Evolutionary conservation across 2,329 filamentous ascomycete species (phyloP), one percentile per base, ranked within the genome.

Genomic region (Colletotrichum simmondsii): DNA sequence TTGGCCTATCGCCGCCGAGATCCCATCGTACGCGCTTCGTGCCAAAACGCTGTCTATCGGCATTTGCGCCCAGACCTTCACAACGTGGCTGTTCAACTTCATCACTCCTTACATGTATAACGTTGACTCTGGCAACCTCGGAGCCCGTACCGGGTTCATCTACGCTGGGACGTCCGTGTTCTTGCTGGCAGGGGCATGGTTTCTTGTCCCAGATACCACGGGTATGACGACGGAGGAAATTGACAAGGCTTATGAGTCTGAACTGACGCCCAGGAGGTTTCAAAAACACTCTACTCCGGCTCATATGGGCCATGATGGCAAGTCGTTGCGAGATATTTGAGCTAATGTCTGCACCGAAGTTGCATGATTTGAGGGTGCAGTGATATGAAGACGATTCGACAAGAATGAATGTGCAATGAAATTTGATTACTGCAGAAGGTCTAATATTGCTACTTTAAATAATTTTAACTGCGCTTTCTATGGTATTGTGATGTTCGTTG

Each of bases 181-280:
- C 4, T 1, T 63, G 60, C 28, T 53, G 10, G 8, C n/a, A 49
- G 60, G 37, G 2, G 60, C 37, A 5, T 63, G 60, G 60, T 26
- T 53, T 16, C 42, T 46, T 46, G 42, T 63, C 24, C 60, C 42
- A 10, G 42, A 63, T 28, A 63, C 60, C 30, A 53, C 60, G 11
- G 60, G 60, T 12, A 63, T 63, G 60, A 53, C 60, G 60, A 63
- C 60, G 19, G 60, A 63, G 42, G 42, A 63, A 28, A 63, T 63
- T 5, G 60, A 63, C 37, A 42, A 16, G 37, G 37, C 37, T 42
- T 42, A 42, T 42, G 37, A 42, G 1, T 42, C 12, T 16, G 37
- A 42, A 16, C 16, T 42, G 37, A 16, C 14, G 16, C 37, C 37
- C 37, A 42, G 37, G 12, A 42, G 37, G 37, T 42, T 42, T 5